These are phyloP conservation scores for Alnus glutinosa DNA, from an alignment of 306 rosid genomes.

Conservation along the genomic window DNA sequence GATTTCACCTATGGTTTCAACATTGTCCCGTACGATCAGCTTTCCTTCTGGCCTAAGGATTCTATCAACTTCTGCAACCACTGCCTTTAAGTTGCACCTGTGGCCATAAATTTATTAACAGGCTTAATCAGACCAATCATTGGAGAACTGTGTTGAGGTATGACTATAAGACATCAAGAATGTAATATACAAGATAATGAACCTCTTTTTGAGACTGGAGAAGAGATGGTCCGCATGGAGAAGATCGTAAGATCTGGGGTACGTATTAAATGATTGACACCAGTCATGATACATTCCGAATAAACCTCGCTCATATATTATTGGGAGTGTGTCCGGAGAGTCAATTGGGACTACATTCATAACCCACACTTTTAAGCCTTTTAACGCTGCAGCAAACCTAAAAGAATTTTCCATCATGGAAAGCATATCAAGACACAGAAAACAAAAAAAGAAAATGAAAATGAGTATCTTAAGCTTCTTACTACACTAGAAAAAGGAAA, in stretches of 20 bases:
- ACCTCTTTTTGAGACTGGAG: constrained; percentile 59
- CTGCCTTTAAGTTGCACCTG: constrained; percentile 71
- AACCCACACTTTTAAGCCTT: constrained; percentile 64
- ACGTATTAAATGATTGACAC: constrained; percentile 83
- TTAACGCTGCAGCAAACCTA: constrained; percentile 85
- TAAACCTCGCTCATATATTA: constrained; percentile 80
- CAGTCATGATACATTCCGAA: constrained; percentile 82
- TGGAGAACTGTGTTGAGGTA: not conserved
- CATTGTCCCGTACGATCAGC: constrained; percentile 60
- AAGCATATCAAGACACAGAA: not conserved
- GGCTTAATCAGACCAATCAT: constrained; percentile 11
- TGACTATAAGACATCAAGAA: not conserved
- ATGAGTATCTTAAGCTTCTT: not conserved
- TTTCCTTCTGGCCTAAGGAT: constrained; percentile 83
- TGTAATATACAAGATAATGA: constrained; percentile 13
- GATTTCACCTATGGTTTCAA: constrained; percentile 56
- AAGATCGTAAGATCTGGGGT: constrained; percentile 83
- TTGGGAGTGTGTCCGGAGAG: constrained; percentile 68
- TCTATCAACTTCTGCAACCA: constrained; percentile 81
- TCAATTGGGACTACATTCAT: constrained; percentile 80
- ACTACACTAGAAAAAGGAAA: constrained; percentile 1
- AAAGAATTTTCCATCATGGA: constrained; percentile 2
- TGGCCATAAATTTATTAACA: constrained; percentile 17
- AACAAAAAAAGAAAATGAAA: not conserved
- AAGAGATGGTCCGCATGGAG: constrained; percentile 76